phyloP scores from a whole-genome alignment of 805 yeast genomes.

The Wickerhamomyces rabaulensis region DNA sequence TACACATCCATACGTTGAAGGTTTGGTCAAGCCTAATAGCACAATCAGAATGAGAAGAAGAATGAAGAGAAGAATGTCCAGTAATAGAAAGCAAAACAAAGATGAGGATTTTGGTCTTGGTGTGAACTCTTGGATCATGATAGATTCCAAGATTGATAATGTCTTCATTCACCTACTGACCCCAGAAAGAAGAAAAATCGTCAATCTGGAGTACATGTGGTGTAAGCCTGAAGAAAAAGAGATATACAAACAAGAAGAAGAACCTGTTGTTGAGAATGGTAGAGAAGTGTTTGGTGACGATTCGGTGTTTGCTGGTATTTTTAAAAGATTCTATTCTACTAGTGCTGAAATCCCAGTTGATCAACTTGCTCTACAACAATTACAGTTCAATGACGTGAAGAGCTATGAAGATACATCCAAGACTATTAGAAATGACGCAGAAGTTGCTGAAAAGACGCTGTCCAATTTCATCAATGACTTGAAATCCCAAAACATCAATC shows the following conservation, averaged over 20 bases:
- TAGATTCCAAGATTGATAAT: constrained; percentile 60
- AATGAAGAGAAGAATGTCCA: constrained; percentile 45
- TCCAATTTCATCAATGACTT: constrained; percentile 5
- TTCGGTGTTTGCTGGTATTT: constrained; percentile 40
- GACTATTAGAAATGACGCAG: constrained; percentile 4
- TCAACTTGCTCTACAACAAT: constrained; percentile 8
- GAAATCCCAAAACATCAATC: background rate
- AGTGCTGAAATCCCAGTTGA: constrained; percentile 5
- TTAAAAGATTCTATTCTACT: constrained; percentile 35
- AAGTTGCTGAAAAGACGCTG: constrained; percentile 5
- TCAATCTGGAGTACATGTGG: constrained; percentile 73
- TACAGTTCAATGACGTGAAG: constrained; percentile 10
- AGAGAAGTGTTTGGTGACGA: constrained; percentile 20
- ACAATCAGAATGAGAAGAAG: constrained; percentile 47
- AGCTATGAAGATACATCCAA: constrained; percentile 2
- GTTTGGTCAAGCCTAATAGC: constrained; percentile 56
- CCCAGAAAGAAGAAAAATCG: constrained; percentile 54
- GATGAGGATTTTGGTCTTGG: constrained; percentile 50
- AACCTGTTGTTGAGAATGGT: constrained; percentile 2
- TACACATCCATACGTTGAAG: constrained; percentile 57
- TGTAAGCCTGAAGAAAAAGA: constrained; percentile 29
- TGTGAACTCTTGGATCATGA: constrained; percentile 78
- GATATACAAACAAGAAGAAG: constrained; percentile 3
- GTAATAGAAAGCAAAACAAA: constrained; percentile 43
- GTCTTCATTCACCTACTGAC: constrained; percentile 73